Evolutionary conservation across 2,329 filamentous ascomycete genomes (phyloP), one percentile per base, ranked within the genome.

Genomic region (Diplodia corticola): DNA sequence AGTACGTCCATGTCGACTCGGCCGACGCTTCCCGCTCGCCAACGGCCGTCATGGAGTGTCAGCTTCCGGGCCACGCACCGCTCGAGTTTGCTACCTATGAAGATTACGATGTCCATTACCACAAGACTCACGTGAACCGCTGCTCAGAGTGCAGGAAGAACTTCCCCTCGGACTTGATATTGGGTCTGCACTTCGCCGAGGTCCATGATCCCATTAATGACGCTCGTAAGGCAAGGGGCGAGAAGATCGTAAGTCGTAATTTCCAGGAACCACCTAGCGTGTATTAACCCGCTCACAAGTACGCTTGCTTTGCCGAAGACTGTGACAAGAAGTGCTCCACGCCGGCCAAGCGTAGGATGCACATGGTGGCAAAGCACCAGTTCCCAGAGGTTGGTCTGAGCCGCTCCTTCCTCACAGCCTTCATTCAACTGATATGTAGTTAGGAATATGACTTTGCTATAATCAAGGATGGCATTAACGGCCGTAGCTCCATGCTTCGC

Each of bases 351-450:
- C 87, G 95, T 51, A 86, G 91, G 37, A 87, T 92, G 76, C 94
- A 99, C 81, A 83, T 97, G 70, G 92, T 97, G 70, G 93, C 97
- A 81, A 97, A 97, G 80, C 95, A 99, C 78, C 85, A 89, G 80
- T 99, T 95, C 74, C 94, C 93, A 12, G 88, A 87, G 75, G 81
- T 82, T 9, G 9, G 50, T 48, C 13, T 17, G 12, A 46, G 24
- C 5, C 9, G 28, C 10, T 33, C 37, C 44, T 22, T 20, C 10
- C 17, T 61, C 28, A 20, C 28, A 7, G 17, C 28, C 22, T 30
- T 7, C 37, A 30, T 64, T 37, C n/a, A 44, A 24, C 40, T 61
- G 28, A 54, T 35, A 13, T 22, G 26, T 6, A 48, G n/a, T 26
- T 30, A 66, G 55, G 49, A 53, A 57, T 78, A 77, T 67, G 74